These are phyloP conservation scores for Pistacia vera DNA, from an alignment of 345 rosid species.

Conservation along the genomic window DNA sequence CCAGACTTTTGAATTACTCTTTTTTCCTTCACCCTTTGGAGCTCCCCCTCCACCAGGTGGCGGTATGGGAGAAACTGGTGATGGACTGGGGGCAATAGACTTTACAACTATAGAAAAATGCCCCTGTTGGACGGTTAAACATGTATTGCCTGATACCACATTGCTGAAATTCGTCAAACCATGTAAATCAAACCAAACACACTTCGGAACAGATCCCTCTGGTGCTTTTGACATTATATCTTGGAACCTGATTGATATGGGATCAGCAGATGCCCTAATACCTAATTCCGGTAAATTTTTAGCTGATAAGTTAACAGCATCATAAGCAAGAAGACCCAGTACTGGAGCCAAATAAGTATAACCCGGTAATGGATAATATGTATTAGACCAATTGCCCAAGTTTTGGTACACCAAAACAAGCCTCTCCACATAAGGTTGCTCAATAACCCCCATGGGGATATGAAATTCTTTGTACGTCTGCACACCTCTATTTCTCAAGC, in stretches of 20 bases:
- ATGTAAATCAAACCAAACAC: slow-evolving; percentile 67
- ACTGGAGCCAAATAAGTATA: slow-evolving; percentile 72
- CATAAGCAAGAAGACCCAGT: slow-evolving; percentile 82
- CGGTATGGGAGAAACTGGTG: slow-evolving; percentile 33
- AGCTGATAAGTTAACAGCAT: slow-evolving; percentile 69
- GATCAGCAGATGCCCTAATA: slow-evolving; percentile 46
- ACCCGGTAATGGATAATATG: slow-evolving; percentile 58
- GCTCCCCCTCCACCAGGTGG: slow-evolving; percentile 28
- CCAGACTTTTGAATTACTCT: slow-evolving; percentile 47
- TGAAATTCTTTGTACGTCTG: slow-evolving; percentile 51
- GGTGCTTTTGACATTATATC: slow-evolving; percentile 49
- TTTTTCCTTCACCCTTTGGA: slow-evolving; percentile 26
- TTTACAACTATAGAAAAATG: slow-evolving; percentile 85
- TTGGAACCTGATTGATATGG: slow-evolving; percentile 64
- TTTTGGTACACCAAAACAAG: slow-evolving; percentile 88
- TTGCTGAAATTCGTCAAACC: slow-evolving; percentile 64
- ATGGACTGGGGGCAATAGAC: slow-evolving; percentile 52
- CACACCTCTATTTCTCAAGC: slow-evolving; percentile 67
- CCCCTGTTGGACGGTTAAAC: slow-evolving; percentile 64
- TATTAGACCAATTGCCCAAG: slow-evolving; percentile 74
- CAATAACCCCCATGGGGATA: slow-evolving; percentile 56
- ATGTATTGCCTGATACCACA: slow-evolving; percentile 49
- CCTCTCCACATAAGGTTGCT: slow-evolving; percentile 69
- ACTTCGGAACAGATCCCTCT: slow-evolving; percentile 56
- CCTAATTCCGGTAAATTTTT: slow-evolving; percentile 48